A percentile compares a stretch with the other conserved stretches of the same genome.
These are phyloP conservation scores for Aspergillus conjunctus DNA, from an alignment of 495 filamentous ascomycete genomes.

Conservation along the genomic window DNA sequence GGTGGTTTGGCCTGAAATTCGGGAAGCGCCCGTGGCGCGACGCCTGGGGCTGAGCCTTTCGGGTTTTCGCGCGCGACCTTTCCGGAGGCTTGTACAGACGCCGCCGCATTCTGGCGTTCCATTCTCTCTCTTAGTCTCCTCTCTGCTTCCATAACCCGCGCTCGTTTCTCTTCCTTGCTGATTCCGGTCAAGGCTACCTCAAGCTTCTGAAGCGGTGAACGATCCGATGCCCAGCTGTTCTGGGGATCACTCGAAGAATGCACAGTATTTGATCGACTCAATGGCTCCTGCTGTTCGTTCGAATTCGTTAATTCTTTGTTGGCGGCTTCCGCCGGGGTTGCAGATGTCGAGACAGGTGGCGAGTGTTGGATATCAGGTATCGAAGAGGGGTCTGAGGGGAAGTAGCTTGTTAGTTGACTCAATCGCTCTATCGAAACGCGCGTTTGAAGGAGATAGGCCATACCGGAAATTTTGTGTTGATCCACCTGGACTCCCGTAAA, in stretches of 20 bases:
- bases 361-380: constrained; percentile 3
- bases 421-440: not conserved
- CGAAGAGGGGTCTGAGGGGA: constrained; percentile 1
- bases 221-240: constrained; percentile 66
- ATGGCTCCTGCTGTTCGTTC: constrained; percentile 24
- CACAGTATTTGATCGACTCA: constrained; percentile 41
- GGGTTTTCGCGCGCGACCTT: constrained; percentile 1
- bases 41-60: not conserved
- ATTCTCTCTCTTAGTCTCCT: constrained; percentile 54
- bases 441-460: not conserved
- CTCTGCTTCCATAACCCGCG: constrained; percentile 79
- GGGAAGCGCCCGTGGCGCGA: not conserved
- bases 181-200: constrained; percentile 86
- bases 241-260: constrained; percentile 38
- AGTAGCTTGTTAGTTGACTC: constrained; percentile 8
- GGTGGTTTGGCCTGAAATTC: constrained; percentile 1
- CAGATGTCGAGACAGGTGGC: not conserved
- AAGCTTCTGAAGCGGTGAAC: constrained; percentile 88
- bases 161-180: constrained; percentile 88
- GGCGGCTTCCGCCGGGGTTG: constrained; percentile 6
- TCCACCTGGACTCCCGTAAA: not conserved
- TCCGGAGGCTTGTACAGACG: constrained; percentile 18
- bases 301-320: constrained; percentile 10
- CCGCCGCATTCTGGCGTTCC: constrained; percentile 30
- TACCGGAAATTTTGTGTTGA: not conserved